These are phyloP conservation scores for Mesotaenium endlicherianum DNA, from an alignment of 139 green algal species.

Conservation along the genomic window DNA sequence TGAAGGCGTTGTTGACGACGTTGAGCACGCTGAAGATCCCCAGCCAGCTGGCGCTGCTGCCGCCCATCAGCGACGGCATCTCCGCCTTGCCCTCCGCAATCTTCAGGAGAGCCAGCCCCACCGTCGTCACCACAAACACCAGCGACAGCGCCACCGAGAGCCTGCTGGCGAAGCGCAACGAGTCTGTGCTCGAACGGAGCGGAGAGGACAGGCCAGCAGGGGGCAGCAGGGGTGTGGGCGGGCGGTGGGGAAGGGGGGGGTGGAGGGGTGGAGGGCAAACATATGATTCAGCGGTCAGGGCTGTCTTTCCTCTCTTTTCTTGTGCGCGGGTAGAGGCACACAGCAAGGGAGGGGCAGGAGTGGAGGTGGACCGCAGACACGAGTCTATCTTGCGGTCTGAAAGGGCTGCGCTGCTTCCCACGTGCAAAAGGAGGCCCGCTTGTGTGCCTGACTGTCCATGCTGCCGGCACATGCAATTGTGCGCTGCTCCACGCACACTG, in stretches of 20 bases:
- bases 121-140: not conserved
- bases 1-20: conserved; percentile 35
- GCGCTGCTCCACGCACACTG: no score
- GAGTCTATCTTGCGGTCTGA: not conserved
- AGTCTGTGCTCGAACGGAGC: no score
- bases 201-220: not conserved
- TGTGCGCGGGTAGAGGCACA: no score
- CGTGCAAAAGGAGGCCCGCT: no score
- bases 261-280: not conserved
- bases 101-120: not conserved
- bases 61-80: not conserved
- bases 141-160: conserved; percentile 2
- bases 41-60: not conserved
- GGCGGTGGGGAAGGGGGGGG: not conserved
- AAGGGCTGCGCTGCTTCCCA: no score
- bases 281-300: no score
- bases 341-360: no score
- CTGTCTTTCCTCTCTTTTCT: no score
- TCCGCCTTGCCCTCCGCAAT: not conserved
- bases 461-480: no score
- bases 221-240: not conserved
- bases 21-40: not conserved
- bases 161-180: not conserved
- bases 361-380: no score
- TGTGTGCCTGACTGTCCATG: no score